Percentiles rank a stretch among this genome's conserved stretches.
Conservation (phyloP, 179 eudicot species). For the Amaranthus tricolor region DNA sequence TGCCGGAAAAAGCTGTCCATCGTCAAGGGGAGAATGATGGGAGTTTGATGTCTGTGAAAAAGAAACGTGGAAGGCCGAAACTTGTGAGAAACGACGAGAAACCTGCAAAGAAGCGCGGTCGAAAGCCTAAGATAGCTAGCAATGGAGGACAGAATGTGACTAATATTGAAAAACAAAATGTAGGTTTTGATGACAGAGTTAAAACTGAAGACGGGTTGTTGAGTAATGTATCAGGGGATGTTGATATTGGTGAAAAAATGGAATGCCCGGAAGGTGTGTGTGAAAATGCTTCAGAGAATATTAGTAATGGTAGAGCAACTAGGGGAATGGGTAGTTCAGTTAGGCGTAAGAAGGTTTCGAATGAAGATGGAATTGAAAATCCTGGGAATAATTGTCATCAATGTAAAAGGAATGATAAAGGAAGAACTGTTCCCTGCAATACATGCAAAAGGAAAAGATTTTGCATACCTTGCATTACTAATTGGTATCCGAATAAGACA, state of each 20-base stretch:
- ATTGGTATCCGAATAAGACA: conserved; percentile 59
- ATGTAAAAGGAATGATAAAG: conserved; percentile 54
- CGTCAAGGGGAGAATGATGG: neutral
- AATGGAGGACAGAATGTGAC: neutral
- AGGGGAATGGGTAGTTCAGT: conserved; percentile 10
- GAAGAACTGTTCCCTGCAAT: conserved; percentile 32
- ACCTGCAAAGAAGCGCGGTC: neutral
- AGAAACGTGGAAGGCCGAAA: conserved; percentile 25
- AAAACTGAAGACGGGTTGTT: conserved; percentile 19
- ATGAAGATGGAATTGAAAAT: conserved; percentile 17
- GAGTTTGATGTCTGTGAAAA: neutral
- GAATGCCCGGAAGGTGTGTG: conserved; percentile 34
- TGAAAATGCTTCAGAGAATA: conserved; percentile 37
- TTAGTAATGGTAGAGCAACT: neutral
- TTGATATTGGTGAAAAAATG: neutral
- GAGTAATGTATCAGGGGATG: neutral
- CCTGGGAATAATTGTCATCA: conserved; percentile 40
- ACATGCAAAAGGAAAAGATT: conserved; percentile 34
- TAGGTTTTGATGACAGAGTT: conserved; percentile 7
- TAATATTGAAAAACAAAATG: conserved; percentile 2
- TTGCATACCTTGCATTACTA: conserved; percentile 35
- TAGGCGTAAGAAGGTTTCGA: neutral
- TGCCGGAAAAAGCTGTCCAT: conserved; percentile 8
- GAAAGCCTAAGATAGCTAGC: neutral
- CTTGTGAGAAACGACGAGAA: too few species aligned